These are phyloP conservation scores for Stagonosporopsis chrysanthemi DNA, from an alignment of 2,329 filamentous ascomycete species.

Conservation along the genomic window DNA sequence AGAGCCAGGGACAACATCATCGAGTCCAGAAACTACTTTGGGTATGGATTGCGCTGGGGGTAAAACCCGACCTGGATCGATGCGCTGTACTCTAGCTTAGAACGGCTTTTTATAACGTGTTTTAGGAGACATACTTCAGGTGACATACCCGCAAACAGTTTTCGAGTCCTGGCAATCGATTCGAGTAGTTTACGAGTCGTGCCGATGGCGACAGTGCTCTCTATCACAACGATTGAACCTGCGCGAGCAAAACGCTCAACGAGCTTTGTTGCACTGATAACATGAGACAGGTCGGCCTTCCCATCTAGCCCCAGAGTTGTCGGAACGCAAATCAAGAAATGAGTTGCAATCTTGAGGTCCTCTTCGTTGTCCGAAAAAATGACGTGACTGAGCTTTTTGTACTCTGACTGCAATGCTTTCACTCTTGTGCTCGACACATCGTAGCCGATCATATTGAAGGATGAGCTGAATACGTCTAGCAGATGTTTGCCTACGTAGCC, in stretches of 20 bases:
- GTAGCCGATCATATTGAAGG: conserved; percentile 54
- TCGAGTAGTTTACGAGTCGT: conserved; percentile 62
- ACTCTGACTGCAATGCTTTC: not conserved
- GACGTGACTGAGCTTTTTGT: not conserved
- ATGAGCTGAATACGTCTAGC: conserved; percentile 53
- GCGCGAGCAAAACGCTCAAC: conserved; percentile 53
- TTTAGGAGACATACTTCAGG: not conserved
- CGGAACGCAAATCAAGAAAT: conserved; percentile 64
- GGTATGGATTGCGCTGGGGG: conserved; percentile 55
- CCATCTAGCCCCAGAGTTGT: conserved; percentile 59
- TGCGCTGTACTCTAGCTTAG: conserved; percentile 18
- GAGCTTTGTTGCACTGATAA: conserved; percentile 55
- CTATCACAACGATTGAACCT: conserved; percentile 60
- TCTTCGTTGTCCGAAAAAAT: conserved; percentile 31
- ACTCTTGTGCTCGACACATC: conserved; percentile 12
- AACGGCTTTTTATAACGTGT: not conserved
- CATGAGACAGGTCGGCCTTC: conserved; percentile 58
- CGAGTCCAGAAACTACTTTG: conserved; percentile 62
- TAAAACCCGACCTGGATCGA: conserved; percentile 59
- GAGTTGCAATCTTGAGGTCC: conserved; percentile 55
- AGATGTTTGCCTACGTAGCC: conserved; percentile 63
- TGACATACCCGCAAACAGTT: not conserved
- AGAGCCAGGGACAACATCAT: conserved; percentile 42
- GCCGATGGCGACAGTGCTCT: conserved; percentile 63
- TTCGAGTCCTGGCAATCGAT: conserved; percentile 48